Evolutionary conservation across 2,329 filamentous ascomycete genomes (phyloP).

Genomic region (Arthrobotrys iridis): DNA sequence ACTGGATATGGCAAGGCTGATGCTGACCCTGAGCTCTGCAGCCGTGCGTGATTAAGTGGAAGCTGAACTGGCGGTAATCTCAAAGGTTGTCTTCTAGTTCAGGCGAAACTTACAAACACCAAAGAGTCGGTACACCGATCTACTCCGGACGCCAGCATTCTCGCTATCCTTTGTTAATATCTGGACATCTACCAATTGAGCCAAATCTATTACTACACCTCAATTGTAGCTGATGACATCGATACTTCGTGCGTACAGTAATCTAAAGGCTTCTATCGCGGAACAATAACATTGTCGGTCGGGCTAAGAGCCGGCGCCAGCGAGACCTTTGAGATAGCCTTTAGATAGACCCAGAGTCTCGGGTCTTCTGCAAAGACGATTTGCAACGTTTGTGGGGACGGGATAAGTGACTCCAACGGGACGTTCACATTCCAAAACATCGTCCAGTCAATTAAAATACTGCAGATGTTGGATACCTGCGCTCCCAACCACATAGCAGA

Average conservation of each 20-base stretch:
- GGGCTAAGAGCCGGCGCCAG: no score
- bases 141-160: no score
- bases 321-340: not conserved
- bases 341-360: slow-evolving; percentile 1
- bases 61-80: slow-evolving; percentile 9
- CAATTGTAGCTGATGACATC: not conserved
- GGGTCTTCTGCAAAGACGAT: not conserved
- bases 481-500: slow-evolving; percentile 8
- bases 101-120: no score
- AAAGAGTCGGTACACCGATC: no score
- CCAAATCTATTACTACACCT: not conserved
- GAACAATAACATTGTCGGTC: not conserved
- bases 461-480: slow-evolving; percentile 23
- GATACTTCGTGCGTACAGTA: not conserved
- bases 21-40: not conserved
- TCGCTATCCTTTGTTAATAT: no score
- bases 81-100: no score
- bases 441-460: not conserved
- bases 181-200: no score
- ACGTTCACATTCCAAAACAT: not conserved
- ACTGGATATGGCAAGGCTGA: not conserved
- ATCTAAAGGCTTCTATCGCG: not conserved
- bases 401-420: not conserved
- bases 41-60: not conserved
- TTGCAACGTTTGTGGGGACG: not conserved